A percentile compares a stretch with the other conserved stretches of the same genome.
phyloP scores from a whole-genome alignment of 768 basidiomycete species.

The Boletellus ananiceps region DNA sequence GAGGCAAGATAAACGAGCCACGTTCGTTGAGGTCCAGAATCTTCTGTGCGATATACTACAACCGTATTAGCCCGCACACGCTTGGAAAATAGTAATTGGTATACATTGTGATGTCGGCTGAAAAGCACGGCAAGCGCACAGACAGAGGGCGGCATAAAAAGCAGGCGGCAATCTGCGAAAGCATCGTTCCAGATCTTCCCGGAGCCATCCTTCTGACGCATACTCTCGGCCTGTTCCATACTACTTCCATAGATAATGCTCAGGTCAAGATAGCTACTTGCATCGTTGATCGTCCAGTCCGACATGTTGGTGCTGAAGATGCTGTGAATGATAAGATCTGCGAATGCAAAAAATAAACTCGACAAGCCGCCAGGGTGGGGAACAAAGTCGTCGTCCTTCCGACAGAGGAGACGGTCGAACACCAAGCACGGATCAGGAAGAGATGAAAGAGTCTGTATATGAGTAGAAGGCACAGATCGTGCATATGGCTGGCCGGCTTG shows the following conservation, averaged over 20 bases:
- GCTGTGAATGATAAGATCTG: slow-evolving; percentile 68
- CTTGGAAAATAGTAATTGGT: slow-evolving; percentile 18
- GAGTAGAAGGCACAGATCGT: slow-evolving; percentile 54
- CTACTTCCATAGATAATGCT: slow-evolving; percentile 69
- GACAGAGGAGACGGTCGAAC: slow-evolving; percentile 64
- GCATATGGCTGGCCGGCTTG: slow-evolving; percentile 63
- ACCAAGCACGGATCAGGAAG: slow-evolving; percentile 66
- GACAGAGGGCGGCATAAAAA: slow-evolving; percentile 68
- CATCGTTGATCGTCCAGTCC: slow-evolving; percentile 53
- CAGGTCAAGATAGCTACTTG: slow-evolving; percentile 74
- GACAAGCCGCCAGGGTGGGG: slow-evolving; percentile 68
- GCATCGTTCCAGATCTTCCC: slow-evolving; percentile 66
- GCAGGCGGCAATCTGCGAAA: slow-evolving; percentile 61
- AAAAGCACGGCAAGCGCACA: slow-evolving; percentile 67
- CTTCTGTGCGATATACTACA: slow-evolving; percentile 64
- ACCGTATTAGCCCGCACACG: slow-evolving; percentile 5
- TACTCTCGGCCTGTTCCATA: slow-evolving; percentile 39
- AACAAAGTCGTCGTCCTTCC: slow-evolving; percentile 33
- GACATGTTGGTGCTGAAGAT: slow-evolving; percentile 55
- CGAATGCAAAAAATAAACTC: slow-evolving; percentile 74
- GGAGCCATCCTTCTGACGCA: slow-evolving; percentile 61
- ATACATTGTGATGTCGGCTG: slow-evolving; percentile 69
- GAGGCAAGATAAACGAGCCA: slow-evolving; percentile 36
- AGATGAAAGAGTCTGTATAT: slow-evolving; percentile 36
- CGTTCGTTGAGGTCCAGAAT: slow-evolving; percentile 67